Evolutionary conservation across 1,284 basidiomycete species (phyloP).

Genomic region (Naganishia cerealis): DNA sequence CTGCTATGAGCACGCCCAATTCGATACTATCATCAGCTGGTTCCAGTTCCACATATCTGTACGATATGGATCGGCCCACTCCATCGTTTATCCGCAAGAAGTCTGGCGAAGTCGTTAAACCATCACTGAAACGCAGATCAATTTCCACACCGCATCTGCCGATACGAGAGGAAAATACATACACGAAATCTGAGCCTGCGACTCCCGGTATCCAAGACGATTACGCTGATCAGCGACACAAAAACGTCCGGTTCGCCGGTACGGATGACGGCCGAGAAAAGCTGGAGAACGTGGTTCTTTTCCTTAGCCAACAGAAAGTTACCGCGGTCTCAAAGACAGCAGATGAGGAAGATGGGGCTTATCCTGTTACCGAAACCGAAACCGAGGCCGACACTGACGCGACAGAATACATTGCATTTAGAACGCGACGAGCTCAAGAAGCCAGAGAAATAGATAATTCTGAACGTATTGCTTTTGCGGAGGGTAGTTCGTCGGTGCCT

Average conservation of each 20-base stretch:
- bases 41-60: conserved; percentile 11
- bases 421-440: conserved; percentile 46
- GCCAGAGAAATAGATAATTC: conserved; percentile 35
- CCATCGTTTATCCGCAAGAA: conserved; percentile 53
- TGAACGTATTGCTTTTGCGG: conserved; percentile 40
- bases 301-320: conserved; percentile 52
- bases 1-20: conserved; percentile 5
- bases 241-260: conserved; percentile 52
- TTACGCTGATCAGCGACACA: conserved; percentile 43
- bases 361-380: conserved; percentile 49
- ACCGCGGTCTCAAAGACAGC: conserved; percentile 51
- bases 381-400: conserved; percentile 51
- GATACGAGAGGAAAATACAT: conserved; percentile 37
- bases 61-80: conserved; percentile 32
- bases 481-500: conserved; percentile 44
- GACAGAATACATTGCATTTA: conserved; percentile 52
- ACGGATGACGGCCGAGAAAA: conserved; percentile 42
- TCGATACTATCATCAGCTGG: conserved; percentile 1
- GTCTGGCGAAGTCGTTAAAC: conserved; percentile 54
- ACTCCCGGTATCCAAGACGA: conserved; percentile 39
- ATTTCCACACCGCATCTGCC: conserved; percentile 53
- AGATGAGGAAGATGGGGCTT: conserved; percentile 40
- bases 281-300: conserved; percentile 53
- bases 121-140: conserved; percentile 52
- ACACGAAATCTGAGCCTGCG: conserved; percentile 34